Evolutionary conservation across 371 early-diverging fungal genomes (phyloP).

Genomic region (Phascolomyces articulosus): DNA sequence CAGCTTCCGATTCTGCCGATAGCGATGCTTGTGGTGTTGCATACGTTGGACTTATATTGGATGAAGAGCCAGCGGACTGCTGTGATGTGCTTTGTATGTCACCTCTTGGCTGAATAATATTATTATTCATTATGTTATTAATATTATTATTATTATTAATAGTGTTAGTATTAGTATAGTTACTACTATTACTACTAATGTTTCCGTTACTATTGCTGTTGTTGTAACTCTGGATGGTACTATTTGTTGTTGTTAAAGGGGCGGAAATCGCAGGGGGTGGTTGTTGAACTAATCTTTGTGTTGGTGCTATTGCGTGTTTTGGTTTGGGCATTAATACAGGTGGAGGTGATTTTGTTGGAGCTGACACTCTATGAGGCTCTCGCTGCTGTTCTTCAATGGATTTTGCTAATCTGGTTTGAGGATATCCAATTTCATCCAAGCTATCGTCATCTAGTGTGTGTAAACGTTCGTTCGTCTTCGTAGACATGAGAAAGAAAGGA

Average conservation of each 20-base stretch:
- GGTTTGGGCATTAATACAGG: conserved; percentile 29
- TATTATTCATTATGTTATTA: no score
- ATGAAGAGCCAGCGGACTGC: neutral
- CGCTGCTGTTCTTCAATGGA: neutral
- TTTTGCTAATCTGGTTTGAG: neutral
- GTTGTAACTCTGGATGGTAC: neutral
- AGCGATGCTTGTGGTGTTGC: neutral
- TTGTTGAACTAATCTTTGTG: conserved; percentile 17
- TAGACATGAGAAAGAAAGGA: conserved; percentile 4
- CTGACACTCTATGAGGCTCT: conserved; percentile 5
- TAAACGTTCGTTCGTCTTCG: neutral
- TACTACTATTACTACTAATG: no score
- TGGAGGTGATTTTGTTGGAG: conserved; percentile 26
- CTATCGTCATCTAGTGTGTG: conserved; percentile 2
- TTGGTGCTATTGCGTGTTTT: conserved; percentile 19
- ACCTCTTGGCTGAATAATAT: no score
- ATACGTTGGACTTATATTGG: neutral
- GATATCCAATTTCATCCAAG: conserved; percentile 2
- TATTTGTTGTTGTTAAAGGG: neutral
- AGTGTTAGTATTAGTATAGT: no score
- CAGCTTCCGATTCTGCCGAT: conserved; percentile 5
- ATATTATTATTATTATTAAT: no score
- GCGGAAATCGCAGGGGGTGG: neutral
- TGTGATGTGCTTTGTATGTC: no score
- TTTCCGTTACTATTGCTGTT: neutral